Percentiles rank a stretch among this genome's conserved stretches.
Conservation (phyloP, 176 grass and related monocot genomes). For the Guadua angustifolia region DNA sequence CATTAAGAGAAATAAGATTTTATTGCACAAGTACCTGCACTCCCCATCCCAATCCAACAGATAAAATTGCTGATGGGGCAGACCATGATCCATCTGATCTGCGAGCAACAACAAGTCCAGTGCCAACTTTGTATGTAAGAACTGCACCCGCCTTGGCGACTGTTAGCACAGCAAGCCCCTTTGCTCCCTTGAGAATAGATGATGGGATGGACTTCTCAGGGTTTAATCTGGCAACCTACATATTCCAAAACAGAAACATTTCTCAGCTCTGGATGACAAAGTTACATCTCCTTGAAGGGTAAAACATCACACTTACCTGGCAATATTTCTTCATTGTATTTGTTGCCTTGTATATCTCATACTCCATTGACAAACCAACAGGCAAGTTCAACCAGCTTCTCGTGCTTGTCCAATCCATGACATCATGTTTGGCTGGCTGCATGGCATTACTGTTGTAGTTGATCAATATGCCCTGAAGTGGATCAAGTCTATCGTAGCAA, state of each 20-base stretch:
- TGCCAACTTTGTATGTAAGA: conserved; percentile 93
- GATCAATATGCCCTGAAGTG: conserved; percentile 81
- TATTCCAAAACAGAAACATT: conserved; percentile 40
- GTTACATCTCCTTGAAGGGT: conserved; percentile 20
- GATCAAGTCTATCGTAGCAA: conserved; percentile 85
- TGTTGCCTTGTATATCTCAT: conserved; percentile 93
- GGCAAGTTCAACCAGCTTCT: conserved; percentile 90
- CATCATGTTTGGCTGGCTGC: conserved; percentile 88
- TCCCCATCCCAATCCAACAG: conserved; percentile 95
- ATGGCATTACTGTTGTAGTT: conserved; percentile 84
- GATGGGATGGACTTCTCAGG: conserved; percentile 88
- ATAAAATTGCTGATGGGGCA: conserved; percentile 87
- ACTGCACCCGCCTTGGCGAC: conserved; percentile 81
- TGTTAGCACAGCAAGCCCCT: conserved; percentile 86
- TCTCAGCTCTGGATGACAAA: conserved; percentile 28
- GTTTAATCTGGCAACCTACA: conserved; percentile 88
- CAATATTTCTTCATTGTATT: conserved; percentile 78
- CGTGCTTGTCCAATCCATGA: conserved; percentile 90
- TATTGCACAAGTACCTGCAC: conserved; percentile 66
- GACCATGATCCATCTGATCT: conserved; percentile 92
- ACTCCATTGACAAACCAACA: conserved; percentile 84
- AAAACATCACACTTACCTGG: conserved; percentile 54
- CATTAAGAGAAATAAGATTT: conserved; percentile 28
- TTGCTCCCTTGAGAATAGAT: conserved; percentile 85
- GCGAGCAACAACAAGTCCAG: conserved; percentile 81